Base-by-base conservation (phyloP, 495 filamentous ascomycete genomes). In the Podospora pseudoanserina region DNA sequence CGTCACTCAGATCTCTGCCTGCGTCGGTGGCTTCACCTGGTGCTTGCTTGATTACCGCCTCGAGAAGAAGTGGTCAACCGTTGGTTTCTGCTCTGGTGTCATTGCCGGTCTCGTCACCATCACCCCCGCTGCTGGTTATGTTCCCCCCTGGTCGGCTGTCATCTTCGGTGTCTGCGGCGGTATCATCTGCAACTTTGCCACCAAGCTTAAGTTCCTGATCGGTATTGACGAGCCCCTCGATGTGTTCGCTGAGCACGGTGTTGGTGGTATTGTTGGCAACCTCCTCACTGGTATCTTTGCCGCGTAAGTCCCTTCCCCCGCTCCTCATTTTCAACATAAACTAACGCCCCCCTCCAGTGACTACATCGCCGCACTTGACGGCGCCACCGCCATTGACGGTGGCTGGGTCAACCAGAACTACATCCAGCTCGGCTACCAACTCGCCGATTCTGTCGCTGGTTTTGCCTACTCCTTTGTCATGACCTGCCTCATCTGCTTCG, bases 31-130 rank as follows among this genome's bases (percentile, higher is more conserved):
- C 69, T 89, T 98, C 61, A 97, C 94, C 58, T 99, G 95, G 95
- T 96, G 91, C 79, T 79, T 97, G 34, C 86, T 99, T 53, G 95
- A 99, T 79, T 99, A 96, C 80, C 87, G 95, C 39, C 86, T 99
- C 34, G 95, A 97, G 79, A 84, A 87, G 70, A 99, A 98, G 83
- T 99, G 93, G 93, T 96, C 92, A 2, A 96, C 93, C 18, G 95
- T 99, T 62, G 95, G 95, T 13, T 98, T 97, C 86, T 99, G 95
- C 84, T 96, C 92, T 6, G 95, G 95, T 72, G 93, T 93, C 26
- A 89, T 99, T 77, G 90, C 94, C 34, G 95, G 95, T 66, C 87
- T 98, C 55, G 94, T 99, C 23, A 91, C 93, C 69, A 97, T 98
- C 72, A 99, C 95, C 15, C 95, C 95, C 2, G 95, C 90, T 15